Conservation (phyloP, 345 rosid genomes). For the Citrus maxima region DNA sequence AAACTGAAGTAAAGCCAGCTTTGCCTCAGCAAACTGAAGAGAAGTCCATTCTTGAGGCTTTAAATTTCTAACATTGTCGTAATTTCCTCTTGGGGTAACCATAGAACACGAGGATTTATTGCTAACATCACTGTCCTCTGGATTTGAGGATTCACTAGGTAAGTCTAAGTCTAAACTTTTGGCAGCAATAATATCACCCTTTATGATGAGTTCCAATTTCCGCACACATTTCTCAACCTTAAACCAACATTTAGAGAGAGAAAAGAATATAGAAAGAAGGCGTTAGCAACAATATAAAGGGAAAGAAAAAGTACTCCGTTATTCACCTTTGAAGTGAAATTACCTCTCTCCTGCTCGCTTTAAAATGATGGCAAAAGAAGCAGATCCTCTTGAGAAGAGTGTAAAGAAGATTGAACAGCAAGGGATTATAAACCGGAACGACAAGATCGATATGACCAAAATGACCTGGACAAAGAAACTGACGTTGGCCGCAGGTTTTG, state of each 20-base stretch:
- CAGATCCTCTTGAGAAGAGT: constrained; percentile 62
- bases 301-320: background rate
- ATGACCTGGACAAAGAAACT: constrained; percentile 76
- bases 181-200: constrained; percentile 76
- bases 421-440: constrained; percentile 67
- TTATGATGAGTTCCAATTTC: constrained; percentile 65
- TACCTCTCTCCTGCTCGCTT: constrained; percentile 40
- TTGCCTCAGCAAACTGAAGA: constrained; percentile 71
- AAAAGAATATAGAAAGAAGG: constrained; percentile 9
- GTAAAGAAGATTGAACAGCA: constrained; percentile 61
- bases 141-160: constrained; percentile 19
- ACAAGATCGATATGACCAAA: constrained; percentile 88
- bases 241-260: constrained; percentile 12
- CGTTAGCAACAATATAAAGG: background rate
- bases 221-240: constrained; percentile 60
- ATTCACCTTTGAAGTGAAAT: constrained; percentile 2
- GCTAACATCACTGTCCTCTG: constrained; percentile 42
- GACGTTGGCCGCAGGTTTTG: constrained; percentile 61
- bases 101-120: constrained; percentile 34
- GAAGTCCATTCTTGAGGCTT: constrained; percentile 66
- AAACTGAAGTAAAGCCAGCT: constrained; percentile 46
- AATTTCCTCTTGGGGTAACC: constrained; percentile 23
- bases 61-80: constrained; percentile 21
- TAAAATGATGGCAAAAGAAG: constrained; percentile 63
- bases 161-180: constrained; percentile 44